These are phyloP conservation scores for Morella rubra DNA, from an alignment of 306 rosid species.

Conservation along the genomic window DNA sequence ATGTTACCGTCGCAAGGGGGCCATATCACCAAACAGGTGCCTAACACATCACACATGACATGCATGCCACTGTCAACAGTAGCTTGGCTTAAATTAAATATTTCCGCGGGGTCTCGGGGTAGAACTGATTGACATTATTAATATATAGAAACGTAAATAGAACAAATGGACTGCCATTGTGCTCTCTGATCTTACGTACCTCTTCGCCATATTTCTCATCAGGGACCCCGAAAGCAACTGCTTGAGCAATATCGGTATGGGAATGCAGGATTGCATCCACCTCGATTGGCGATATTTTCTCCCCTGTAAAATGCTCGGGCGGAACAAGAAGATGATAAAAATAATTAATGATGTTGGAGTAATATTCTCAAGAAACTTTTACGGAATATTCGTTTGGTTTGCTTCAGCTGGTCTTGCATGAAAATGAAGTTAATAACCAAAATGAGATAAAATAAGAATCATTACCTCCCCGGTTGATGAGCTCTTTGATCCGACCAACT, in stretches of 20 bases:
- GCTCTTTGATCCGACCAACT: conserved; percentile 93
- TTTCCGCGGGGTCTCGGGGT: background rate
- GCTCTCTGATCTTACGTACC: conserved; percentile 31
- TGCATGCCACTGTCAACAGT: background rate
- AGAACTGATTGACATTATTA: too few relatives aligned
- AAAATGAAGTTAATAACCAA: too few relatives aligned
- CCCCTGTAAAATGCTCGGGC: conserved; percentile 43
- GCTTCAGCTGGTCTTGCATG: too few relatives aligned
- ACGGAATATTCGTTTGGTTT: background rate
- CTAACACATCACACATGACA: background rate
- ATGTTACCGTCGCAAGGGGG: background rate
- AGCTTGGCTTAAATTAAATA: background rate
- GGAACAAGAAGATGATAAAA: too few relatives aligned
- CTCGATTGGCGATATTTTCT: conserved; percentile 93
- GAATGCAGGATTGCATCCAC: conserved; percentile 75
- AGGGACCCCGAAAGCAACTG: conserved; percentile 83
- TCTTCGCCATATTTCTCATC: conserved; percentile 92
- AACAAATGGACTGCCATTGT: too few relatives aligned
- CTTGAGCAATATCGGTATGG: conserved; percentile 69
- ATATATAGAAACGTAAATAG: background rate
- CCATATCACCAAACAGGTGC: background rate
- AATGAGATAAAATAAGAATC: too few relatives aligned
- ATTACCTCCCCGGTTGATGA: conserved; percentile 89
- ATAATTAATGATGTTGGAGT: background rate
- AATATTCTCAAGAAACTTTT: background rate